Base-by-base conservation (phyloP, 305 asterid species). In the Fraxinus paxiana region DNA sequence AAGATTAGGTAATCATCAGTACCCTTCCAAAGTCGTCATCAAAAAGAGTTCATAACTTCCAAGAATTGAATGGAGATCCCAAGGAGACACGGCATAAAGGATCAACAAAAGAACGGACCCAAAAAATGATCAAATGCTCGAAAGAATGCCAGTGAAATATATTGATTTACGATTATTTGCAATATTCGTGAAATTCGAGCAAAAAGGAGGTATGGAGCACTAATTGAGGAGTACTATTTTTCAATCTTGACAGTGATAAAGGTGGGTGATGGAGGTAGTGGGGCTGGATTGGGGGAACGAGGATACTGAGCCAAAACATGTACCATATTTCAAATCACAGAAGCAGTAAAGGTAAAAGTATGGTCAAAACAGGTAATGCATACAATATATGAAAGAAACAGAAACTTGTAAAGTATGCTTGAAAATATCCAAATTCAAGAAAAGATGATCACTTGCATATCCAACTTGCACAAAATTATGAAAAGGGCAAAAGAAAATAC, bases 401-500 rank as follows among this genome's bases (percentile, higher is more conserved):
- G 67, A 72, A 73, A 73, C 41, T 24, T 17, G 77, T 59, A 65
- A 56, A 73, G 65, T 48, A 15, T n/a, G 20, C 38, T 24, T 41
- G 28, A 28, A 75, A 41, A 31, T 41, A 20, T 46, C 51, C 7
- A 41, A 26, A 65, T 48, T 59, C 43, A 5, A 31, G 24, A 33
- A n/a, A 70, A 70, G 20, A n/a, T 2, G 22, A 13, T 31, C 43
- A 30, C 24, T 78, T 34, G 4, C 80, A 75, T 80, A 73, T 63
- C 69, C 43, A 54, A 70, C 82, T 73, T 31, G 28, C 77, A 71
- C 61, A 65, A 26, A 41, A 51, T 79, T 67, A 78, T 31, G 43
- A 73, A 73, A 83, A 73, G 65, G 81, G 82, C 61, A 77, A 86
- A 56, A 75, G 82, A 75, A 67, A 61, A 76, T 94, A 94, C 99